phyloP scores from a whole-genome alignment of 2,329 filamentous ascomycete genomes.

The Mycosphaerella sp. region DNA sequence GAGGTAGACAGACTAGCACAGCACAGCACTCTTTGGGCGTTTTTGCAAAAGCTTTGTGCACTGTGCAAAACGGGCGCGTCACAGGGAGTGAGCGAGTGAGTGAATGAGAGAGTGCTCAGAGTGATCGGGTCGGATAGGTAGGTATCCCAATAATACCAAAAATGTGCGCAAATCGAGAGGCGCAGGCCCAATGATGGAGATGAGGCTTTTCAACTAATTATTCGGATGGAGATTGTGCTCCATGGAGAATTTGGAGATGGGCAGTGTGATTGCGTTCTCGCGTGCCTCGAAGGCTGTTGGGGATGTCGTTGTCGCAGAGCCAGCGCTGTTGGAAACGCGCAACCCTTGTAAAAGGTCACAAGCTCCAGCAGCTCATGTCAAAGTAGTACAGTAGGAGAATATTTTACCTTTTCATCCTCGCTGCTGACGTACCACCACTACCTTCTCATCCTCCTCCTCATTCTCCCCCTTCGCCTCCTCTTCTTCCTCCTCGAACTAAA shows the following conservation, averaged over 20 bases:
- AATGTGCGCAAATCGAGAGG: background rate
- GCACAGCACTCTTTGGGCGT: background rate
- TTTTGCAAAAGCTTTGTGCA: background rate
- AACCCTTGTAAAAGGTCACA: background rate
- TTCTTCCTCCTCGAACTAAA: no score
- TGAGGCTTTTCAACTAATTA: no score
- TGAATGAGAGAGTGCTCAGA: background rate
- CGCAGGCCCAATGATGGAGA: background rate
- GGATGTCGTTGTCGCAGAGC: background rate
- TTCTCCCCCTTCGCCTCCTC: no score
- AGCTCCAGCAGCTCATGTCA: background rate
- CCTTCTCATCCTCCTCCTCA: no score
- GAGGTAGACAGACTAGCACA: background rate
- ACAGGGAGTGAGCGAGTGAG: background rate
- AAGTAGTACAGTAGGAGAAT: no score
- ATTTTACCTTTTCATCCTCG: no score
- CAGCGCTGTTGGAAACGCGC: background rate
- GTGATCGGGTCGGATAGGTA: background rate
- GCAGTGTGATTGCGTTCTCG: background rate
- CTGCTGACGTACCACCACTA: no score
- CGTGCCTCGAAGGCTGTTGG: background rate
- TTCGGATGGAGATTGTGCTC: background rate
- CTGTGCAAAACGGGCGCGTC: background rate
- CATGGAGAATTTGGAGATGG: background rate
- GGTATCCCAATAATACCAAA: constrained; percentile 2